phyloP scores from a whole-genome alignment of 1,284 basidiomycete species.

The Hemileia vastatrix region DNA sequence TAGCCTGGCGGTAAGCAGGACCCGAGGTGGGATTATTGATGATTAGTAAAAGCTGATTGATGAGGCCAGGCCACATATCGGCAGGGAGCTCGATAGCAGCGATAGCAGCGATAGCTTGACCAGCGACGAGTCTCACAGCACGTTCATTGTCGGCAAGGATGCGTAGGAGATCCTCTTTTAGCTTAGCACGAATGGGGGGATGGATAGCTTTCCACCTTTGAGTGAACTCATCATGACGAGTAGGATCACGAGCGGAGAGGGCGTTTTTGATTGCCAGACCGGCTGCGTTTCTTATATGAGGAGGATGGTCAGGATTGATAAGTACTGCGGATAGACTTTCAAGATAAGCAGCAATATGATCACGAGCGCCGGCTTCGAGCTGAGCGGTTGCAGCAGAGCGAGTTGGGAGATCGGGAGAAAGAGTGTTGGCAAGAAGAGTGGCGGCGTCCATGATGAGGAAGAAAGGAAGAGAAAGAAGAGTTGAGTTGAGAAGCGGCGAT shows the following conservation, averaged over 20 bases:
- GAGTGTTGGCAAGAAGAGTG: slow-evolving; percentile 20
- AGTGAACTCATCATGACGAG: slow-evolving; percentile 65
- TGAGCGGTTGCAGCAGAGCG: slow-evolving; percentile 17
- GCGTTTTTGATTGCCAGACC: slow-evolving; percentile 96
- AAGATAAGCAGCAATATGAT: slow-evolving; percentile 59
- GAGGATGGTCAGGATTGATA: slow-evolving; percentile 59
- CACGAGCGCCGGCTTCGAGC: slow-evolving; percentile 17
- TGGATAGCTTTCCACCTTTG: slow-evolving; percentile 71
- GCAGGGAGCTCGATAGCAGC: slow-evolving; percentile 83
- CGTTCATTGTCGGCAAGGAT: slow-evolving; percentile 65
- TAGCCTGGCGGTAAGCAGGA: slow-evolving; percentile 69
- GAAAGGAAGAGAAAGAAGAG: slow-evolving; percentile 22
- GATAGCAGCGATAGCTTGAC: slow-evolving; percentile 87
- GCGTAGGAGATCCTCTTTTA: slow-evolving; percentile 78
- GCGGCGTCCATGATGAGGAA: slow-evolving; percentile 34
- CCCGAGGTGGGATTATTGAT: slow-evolving; percentile 56
- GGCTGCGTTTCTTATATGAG: slow-evolving; percentile 81
- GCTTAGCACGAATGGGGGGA: slow-evolving; percentile 60
- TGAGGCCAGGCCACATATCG: slow-evolving; percentile 79
- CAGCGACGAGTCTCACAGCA: slow-evolving; percentile 75
- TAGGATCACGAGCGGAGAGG: slow-evolving; percentile 68
- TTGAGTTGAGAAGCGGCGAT: slow-evolving; percentile 3
- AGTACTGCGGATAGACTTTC: slow-evolving; percentile 72
- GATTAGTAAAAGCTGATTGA: slow-evolving; percentile 76
- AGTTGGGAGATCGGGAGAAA: slow-evolving; percentile 11